Evolutionary conservation across 371 early-diverging fungal genomes (phyloP), one percentile per base, ranked within the genome.

Genomic region (Dinochytrium kinnereticum): DNA sequence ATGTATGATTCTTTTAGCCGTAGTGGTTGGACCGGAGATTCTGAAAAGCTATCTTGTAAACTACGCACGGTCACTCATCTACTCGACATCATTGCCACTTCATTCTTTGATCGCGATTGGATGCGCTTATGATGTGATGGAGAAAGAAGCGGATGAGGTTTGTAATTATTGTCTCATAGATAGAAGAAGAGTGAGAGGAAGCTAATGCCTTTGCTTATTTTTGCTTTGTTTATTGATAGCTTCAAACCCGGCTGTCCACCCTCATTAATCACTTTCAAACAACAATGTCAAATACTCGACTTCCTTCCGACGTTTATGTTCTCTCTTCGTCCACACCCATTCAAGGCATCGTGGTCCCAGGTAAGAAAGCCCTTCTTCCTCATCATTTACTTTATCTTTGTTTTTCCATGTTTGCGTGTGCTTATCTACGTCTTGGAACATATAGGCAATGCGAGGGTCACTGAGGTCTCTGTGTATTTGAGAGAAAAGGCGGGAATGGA

Each of bases 1-100:
- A n/a, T n/a, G n/a, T n/a, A n/a, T n/a, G n/a, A n/a, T n/a, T n/a
- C n/a, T n/a, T n/a, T n/a, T 55, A 92, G 95, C 94, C 51, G 92
- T 86, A 19, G 80, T 93, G 1, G 82, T 93, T 50, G 90, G 93
- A 3, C 87, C 92, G 19, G 59, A 79, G 7, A 75, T 82, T 0
- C 77, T 93, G 17, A 87, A 88, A 31, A 78, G 89, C 7, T 95
- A 90, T 68, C 72, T 95, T 50, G 85, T 93, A 76, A 95, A 95
- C 73, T 95, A 94, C 77, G 92, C 93, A 13, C 85, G 93, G 1
- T 93, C 95, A 0, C 76, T 93, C 34, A 90, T 95, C 40, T 95
- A 92, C 76, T 92, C 93, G 5, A 95, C 95, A 0, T 91, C 92
- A 64, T 86, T 93, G 76, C 81, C 93, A 0, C 82, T 49, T 2